Evolutionary conservation across 2,329 filamentous ascomycete genomes (phyloP).

Genomic region (Ambrosiella beaveri): DNA sequence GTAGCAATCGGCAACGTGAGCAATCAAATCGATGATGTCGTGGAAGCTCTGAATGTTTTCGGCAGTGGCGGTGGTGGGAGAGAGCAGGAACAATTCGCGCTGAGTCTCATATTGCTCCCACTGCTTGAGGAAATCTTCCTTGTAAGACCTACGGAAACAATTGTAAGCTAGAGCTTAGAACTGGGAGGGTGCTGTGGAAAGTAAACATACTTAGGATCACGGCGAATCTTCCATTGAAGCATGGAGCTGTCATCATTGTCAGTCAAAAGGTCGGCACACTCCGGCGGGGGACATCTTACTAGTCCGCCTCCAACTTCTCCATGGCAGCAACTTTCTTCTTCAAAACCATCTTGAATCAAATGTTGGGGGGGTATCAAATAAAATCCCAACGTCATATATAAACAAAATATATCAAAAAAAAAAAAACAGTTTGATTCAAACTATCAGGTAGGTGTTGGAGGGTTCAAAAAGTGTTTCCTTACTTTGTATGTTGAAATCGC

Average conservation of each 20-base stretch:
- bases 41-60: slow-evolving; percentile 69
- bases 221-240: slow-evolving; percentile 78
- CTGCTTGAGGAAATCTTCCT: slow-evolving; percentile 73
- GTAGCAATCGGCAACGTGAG: slow-evolving; percentile 88
- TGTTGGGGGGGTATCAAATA: background rate
- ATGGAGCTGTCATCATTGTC: slow-evolving; percentile 41
- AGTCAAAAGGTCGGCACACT: background rate
- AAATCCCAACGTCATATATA: background rate
- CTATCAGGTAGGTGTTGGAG: background rate
- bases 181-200: background rate
- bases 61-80: slow-evolving; percentile 60
- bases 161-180: background rate
- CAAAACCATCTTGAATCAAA: slow-evolving; percentile 36
- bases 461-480: background rate
- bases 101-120: slow-evolving; percentile 85
- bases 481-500: background rate
- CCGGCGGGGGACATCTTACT: slow-evolving; percentile 31
- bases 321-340: slow-evolving; percentile 83
- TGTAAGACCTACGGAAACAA: slow-evolving; percentile 48
- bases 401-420: background rate
- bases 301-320: slow-evolving; percentile 86
- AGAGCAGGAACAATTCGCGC: slow-evolving; percentile 75
- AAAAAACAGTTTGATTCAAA: background rate
- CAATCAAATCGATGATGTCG: slow-evolving; percentile 83
- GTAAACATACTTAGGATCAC: slow-evolving; percentile 55